phyloP scores from a whole-genome alignment of 306 rosid genomes.

The Argentina anserina region DNA sequence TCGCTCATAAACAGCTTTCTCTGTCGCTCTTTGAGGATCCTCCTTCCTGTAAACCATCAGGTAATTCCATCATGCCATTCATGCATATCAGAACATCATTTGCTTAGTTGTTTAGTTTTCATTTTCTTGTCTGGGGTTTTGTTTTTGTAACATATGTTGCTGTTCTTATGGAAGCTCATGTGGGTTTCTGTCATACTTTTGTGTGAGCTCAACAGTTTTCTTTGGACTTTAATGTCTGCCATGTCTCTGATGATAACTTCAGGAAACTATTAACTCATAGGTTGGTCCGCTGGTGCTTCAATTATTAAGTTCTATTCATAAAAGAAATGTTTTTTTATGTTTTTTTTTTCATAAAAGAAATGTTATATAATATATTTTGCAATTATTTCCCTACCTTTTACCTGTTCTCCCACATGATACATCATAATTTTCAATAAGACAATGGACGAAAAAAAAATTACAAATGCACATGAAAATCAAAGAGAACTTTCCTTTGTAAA shows the following conservation, averaged over 20 bases:
- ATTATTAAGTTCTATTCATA: conserved; percentile 6
- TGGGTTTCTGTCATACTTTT: conserved; percentile 23
- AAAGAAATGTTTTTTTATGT: background rate
- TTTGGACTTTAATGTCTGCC: conserved; percentile 18
- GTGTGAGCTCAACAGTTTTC: conserved; percentile 22
- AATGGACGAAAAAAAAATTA: background rate
- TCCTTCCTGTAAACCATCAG: conserved; percentile 69
- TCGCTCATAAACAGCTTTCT: conserved; percentile 81
- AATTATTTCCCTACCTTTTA: background rate
- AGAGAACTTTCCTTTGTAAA: background rate
- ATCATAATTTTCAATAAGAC: background rate
- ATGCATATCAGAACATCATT: background rate
- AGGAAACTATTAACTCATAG: conserved; percentile 16
- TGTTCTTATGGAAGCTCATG: background rate
- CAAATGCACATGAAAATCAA: background rate
- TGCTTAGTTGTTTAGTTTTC: background rate
- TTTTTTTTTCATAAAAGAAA: background rate
- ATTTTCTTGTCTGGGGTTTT: background rate
- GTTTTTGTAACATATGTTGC: conserved; percentile 23
- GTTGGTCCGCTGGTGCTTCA: conserved; percentile 13
- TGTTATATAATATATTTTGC: background rate
- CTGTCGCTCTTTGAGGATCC: conserved; percentile 89
- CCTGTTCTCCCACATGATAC: background rate
- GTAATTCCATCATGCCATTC: conserved; percentile 17
- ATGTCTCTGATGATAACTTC: background rate